phyloP scores from a whole-genome alignment of 352 stramenopile species.

The Aphanomyces invadans region DNA sequence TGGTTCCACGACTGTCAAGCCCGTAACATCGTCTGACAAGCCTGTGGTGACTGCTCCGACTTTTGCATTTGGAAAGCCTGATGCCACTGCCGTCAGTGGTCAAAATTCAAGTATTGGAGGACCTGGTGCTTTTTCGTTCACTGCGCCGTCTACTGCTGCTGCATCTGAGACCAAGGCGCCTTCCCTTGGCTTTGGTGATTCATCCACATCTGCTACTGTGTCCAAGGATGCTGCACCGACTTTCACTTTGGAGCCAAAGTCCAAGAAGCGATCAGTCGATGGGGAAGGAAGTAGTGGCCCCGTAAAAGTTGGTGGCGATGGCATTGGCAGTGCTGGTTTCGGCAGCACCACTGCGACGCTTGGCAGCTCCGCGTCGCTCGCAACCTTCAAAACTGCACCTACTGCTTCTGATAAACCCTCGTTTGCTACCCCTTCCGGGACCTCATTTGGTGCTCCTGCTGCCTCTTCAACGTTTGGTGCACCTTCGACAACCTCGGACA shows the following conservation, averaged over 20 bases:
- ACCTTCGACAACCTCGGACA: too few species aligned
- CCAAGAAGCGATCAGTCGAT: not conserved
- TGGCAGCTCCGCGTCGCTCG: not conserved
- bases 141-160: constrained; percentile 16
- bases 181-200: constrained; percentile 28
- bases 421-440: not conserved
- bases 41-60: constrained; percentile 25
- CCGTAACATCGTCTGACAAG: constrained; percentile 29
- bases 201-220: constrained; percentile 21
- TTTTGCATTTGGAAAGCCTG: constrained; percentile 24
- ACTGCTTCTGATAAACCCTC: not conserved
- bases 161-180: constrained; percentile 26
- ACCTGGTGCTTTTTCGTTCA: constrained; percentile 27
- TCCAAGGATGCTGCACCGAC: not conserved
- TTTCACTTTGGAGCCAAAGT: constrained; percentile 1
- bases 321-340: not conserved
- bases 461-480: too few species aligned
- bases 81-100: not conserved
- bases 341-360: constrained; percentile 21
- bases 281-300: not conserved
- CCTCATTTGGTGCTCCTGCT: constrained; percentile 1
- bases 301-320: not conserved
- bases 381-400: not conserved
- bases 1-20: constrained; percentile 18
- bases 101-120: not conserved